These are phyloP conservation scores for Russula emetica DNA, from an alignment of 768 basidiomycete species.

Conservation along the genomic window DNA sequence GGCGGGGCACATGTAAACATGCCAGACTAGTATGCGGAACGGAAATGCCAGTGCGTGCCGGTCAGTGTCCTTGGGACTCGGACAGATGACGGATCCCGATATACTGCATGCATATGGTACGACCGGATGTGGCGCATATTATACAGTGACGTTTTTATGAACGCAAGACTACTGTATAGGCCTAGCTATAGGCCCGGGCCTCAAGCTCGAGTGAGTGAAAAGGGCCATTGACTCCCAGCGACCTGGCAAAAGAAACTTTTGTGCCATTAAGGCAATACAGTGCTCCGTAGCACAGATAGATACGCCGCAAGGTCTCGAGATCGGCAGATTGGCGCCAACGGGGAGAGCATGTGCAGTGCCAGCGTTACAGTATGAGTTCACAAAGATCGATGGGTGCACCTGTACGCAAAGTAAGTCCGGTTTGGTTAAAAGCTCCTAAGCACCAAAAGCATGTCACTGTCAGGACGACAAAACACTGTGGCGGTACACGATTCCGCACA, in stretches of 20 bases:
- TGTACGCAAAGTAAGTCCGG: too few relatives aligned
- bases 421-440: too few relatives aligned
- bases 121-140: not conserved
- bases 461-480: not conserved
- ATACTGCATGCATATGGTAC: not conserved
- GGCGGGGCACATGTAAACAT: not conserved
- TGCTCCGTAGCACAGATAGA: too few relatives aligned
- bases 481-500: not conserved
- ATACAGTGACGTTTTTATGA: not conserved
- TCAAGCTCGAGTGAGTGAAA: conserved; percentile 2
- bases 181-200: too few relatives aligned
- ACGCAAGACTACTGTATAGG: not conserved
- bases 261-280: not conserved
- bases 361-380: not conserved
- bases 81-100: not conserved
- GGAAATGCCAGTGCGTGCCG: not conserved
- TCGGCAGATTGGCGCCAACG: too few relatives aligned
- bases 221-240: not conserved
- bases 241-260: not conserved
- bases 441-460: too few relatives aligned
- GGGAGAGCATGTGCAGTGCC: not conserved
- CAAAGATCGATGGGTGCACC: too few relatives aligned
- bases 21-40: not conserved
- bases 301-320: too few relatives aligned
- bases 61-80: too few relatives aligned